phyloP scores from a whole-genome alignment of 2,329 filamentous ascomycete genomes.

The Ambrosiella xylebori region DNA sequence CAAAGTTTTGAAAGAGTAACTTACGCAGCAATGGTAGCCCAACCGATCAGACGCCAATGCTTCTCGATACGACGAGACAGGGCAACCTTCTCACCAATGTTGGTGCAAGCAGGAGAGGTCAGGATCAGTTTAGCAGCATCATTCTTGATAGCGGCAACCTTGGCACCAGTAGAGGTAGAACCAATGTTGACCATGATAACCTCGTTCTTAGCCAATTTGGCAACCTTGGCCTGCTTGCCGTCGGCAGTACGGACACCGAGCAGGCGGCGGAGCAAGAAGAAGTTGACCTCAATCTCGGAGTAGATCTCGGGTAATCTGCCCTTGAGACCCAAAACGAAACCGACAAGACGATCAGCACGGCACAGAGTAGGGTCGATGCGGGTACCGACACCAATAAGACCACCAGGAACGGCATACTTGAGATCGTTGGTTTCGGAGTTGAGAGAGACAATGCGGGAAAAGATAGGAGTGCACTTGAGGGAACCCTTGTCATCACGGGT shows the following conservation, averaged over 20 bases:
- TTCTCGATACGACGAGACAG: slow-evolving; percentile 94
- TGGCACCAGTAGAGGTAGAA: slow-evolving; percentile 90
- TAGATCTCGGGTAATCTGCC: slow-evolving; percentile 92
- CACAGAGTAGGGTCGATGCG: slow-evolving; percentile 94
- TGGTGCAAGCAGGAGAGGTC: slow-evolving; percentile 88
- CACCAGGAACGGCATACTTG: slow-evolving; percentile 94
- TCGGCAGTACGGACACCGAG: slow-evolving; percentile 95
- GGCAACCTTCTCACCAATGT: slow-evolving; percentile 95
- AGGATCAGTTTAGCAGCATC: slow-evolving; percentile 91
- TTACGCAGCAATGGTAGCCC: slow-evolving; percentile 63
- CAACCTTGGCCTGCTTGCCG: slow-evolving; percentile 98
- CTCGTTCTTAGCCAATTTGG: slow-evolving; percentile 95
- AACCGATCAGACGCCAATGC: slow-evolving; percentile 92
- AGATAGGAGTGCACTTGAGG: slow-evolving; percentile 93
- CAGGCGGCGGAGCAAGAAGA: slow-evolving; percentile 87
- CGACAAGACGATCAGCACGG: slow-evolving; percentile 95
- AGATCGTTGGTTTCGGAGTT: slow-evolving; percentile 97
- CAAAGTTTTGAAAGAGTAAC: slow-evolving; percentile 17
- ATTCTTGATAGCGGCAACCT: slow-evolving; percentile 91
- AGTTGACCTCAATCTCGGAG: slow-evolving; percentile 97
- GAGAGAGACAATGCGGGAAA: slow-evolving; percentile 82
- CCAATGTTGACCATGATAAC: slow-evolving; percentile 99
- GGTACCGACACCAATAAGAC: slow-evolving; percentile 94
- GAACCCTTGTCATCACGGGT: slow-evolving; percentile 85
- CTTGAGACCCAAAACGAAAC: slow-evolving; percentile 90